These are phyloP conservation scores for Botrytis galanthina DNA, from an alignment of 2,329 filamentous ascomycete genomes.

Conservation along the genomic window DNA sequence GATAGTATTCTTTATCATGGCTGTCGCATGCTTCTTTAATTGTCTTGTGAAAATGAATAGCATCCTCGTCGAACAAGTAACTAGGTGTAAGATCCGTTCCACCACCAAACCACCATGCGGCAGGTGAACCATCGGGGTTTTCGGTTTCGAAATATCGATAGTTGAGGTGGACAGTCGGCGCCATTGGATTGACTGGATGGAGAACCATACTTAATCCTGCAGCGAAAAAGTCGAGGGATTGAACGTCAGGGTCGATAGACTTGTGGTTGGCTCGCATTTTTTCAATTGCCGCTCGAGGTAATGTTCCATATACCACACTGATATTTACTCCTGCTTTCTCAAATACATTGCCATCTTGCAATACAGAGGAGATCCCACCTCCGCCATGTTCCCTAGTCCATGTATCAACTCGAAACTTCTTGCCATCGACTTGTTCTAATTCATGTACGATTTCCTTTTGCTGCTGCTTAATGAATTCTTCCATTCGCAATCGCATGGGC, in stretches of 20 bases:
- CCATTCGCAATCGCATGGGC: slow-evolving; percentile 97
- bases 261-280: slow-evolving; percentile 97
- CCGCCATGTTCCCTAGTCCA: slow-evolving; percentile 88
- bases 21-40: slow-evolving; percentile 92
- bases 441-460: slow-evolving; percentile 83
- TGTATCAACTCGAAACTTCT: slow-evolving; percentile 76
- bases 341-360: slow-evolving; percentile 95
- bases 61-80: slow-evolving; percentile 96
- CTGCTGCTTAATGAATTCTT: slow-evolving; percentile 90
- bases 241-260: slow-evolving; percentile 73
- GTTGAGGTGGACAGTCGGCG: slow-evolving; percentile 95
- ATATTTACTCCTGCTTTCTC: slow-evolving; percentile 97
- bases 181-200: slow-evolving; percentile 93
- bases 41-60: slow-evolving; percentile 91
- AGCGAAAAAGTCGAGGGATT: slow-evolving; percentile 91
- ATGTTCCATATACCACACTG: slow-evolving; percentile 87
- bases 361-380: slow-evolving; percentile 88
- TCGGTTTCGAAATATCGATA: slow-evolving; percentile 98
- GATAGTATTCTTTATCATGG: slow-evolving; percentile 89
- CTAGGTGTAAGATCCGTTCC: slow-evolving; percentile 90
- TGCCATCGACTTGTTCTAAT: slow-evolving; percentile 80
- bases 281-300: slow-evolving; percentile 81
- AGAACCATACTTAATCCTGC: slow-evolving; percentile 90
- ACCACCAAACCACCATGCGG: slow-evolving; percentile 98
- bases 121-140: slow-evolving; percentile 73